Base-by-base conservation (phyloP, 2,329 filamentous ascomycete species). In the Stemphylium beticola region DNA sequence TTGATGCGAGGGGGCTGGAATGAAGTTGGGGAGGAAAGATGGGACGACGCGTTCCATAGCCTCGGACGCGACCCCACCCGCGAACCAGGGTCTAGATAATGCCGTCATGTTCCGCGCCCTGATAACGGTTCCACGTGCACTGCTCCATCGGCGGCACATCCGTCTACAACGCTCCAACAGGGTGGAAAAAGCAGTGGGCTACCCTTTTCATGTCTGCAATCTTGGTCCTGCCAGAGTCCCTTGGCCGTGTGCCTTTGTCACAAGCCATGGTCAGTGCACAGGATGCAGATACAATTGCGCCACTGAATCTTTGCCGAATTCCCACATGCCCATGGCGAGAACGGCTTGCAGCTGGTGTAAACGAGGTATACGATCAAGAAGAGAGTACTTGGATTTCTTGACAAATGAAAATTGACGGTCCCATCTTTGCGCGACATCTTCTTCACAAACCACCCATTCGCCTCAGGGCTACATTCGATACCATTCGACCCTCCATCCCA, bases 391-490 rank as follows among this genome's bases (percentile, higher is more conserved):
- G 37, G 18, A 41, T 31, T 26, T 31, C 14, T 31, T 24, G 18
- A 29, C 6, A 9, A 44, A 44, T 4, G 4, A 12, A 14, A 33
- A 39, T 29, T 6, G 11, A 41, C 20, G 4, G 5, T 15, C 3
- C 3, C 24, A 17, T 17, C 15, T 10, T 17, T 2, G 15, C 26
- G 2, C 40, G 26, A 11, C n/a, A 15, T 15, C 11, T 18, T 9
- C 5, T 22, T 60, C 48, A 68, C 12, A 69, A 46, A 6, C 66
- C 68, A 20, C 71, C 76, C 55, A 81, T 53, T 40, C 75, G 71
- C 58, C 78, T 73, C 11, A 81, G 58, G 2, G 69, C 78, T 18
- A 60, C 60, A 65, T 81, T 81, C 6, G 69, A 60, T 33, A 79
- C 38, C 43, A 75, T 49, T 18, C 73, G 67, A 11, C 75, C 79